Base-by-base conservation (phyloP, 2,329 filamentous ascomycete genomes). In the Monascus ruber region DNA sequence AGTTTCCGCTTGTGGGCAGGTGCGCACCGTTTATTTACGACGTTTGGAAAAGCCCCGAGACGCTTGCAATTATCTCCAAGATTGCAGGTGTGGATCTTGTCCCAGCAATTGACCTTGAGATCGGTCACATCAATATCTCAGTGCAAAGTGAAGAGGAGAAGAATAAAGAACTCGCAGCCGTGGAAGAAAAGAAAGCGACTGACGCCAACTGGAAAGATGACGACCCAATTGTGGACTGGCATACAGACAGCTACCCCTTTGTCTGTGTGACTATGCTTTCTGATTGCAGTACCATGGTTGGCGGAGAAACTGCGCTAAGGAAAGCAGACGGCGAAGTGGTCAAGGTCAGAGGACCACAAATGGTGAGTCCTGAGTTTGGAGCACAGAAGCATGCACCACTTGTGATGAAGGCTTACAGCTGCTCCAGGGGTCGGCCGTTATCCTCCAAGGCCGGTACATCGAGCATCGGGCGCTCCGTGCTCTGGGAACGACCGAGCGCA, bases 241-340 rank as follows among this genome's bases (percentile, higher is more conserved):
- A 81, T 57, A 72, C 64, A 1, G 79, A 81, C 54, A 77, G 72
- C 51, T 81, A 78, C 51, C 76, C 77, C 0, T 82, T 81, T 51
- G 77, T 82, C n/a, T 81, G 76, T 47, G 77, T 82, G n/a, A 68
- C 71, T 5, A 82, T 81, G 76, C 66, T 81, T 26, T 77, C 73
- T 29, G 76, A 81, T 49, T 79, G 75, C 46, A 69, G 66, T 0
- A 62, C 65, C 31, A 81, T 81, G 77, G 60, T 77, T 8, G 78
- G 78, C 6, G 77, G 78, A 4, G 78, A 81, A 58, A 81, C 77
- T 1, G 76, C 73, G 1, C 54, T 81, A n/a, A 65, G 68, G 31
- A 76, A 65, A 1, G 70, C 63, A 1, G 63, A 64, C 24, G 74
- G 74, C 2, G 66, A 73, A 2, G 63, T 77, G 10, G 55, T 75